Evolutionary conservation across 345 rosid species (phyloP).

Genomic region (Aquilaria sinensis): DNA sequence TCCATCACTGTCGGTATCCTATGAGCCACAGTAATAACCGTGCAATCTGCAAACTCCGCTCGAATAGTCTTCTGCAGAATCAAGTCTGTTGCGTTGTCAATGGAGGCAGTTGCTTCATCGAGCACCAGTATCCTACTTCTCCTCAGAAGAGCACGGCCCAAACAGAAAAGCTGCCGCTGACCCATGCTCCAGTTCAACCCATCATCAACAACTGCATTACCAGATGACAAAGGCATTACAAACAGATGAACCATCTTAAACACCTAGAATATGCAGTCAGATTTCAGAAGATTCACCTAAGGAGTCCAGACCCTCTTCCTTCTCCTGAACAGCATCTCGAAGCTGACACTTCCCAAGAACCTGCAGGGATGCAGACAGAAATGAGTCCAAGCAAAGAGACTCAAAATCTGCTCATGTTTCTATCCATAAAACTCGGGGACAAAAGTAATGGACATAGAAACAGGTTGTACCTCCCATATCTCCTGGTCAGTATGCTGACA

Average conservation of each 20-base stretch:
- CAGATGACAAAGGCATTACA: not conserved
- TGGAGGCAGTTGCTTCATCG: constrained; percentile 95
- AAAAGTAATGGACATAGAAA: not conserved
- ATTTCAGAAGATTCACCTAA: constrained; percentile 36
- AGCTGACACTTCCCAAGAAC: constrained; percentile 89
- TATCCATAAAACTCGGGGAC: not conserved
- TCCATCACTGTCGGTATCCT: constrained; percentile 97
- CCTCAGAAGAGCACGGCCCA: constrained; percentile 88
- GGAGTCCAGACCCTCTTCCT: constrained; percentile 66
- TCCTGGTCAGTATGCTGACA: constrained; percentile 67
- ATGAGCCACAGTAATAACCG: constrained; percentile 91
- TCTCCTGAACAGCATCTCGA: constrained; percentile 67
- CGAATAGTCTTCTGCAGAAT: constrained; percentile 80
- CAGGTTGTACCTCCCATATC: constrained; percentile 79
- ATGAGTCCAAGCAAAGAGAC: not conserved
- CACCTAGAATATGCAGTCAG: not conserved
- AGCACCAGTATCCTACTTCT: constrained; percentile 80
- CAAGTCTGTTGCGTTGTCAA: constrained; percentile 86
- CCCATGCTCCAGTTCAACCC: constrained; percentile 99
- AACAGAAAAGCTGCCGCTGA: constrained; percentile 80
- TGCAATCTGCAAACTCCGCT: constrained; percentile 68
- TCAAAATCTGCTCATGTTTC: not conserved
- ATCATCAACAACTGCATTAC: constrained; percentile 63
- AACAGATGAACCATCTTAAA: not conserved
- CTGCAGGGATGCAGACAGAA: constrained; percentile 22